Base-by-base conservation (phyloP, 257 asterid genomes). In the Forsythia suspensa region DNA sequence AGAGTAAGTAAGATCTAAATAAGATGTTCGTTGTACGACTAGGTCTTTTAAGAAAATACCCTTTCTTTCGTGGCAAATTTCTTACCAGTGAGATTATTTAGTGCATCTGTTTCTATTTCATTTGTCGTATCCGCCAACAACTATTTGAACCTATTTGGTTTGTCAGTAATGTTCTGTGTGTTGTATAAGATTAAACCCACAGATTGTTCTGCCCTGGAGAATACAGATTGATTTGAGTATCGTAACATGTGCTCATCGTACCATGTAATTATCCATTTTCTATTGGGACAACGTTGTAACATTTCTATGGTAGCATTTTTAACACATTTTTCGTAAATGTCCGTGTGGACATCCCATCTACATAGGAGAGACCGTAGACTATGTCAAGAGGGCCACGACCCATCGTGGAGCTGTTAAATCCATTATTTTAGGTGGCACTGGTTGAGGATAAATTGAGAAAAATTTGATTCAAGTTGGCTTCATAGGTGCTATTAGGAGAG, bases 221-320 rank as follows among this genome's bases (percentile, higher is more conserved):
- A 65, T 9, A 76, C 13, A 5, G 63, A 6, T 65, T 10, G 18
- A 34, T 77, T 43, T 5, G 80, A 77, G 42, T 44, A 77, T 18
- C 74, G 80, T 52, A 77, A 48, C 75, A 77, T 7, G 46, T 75
- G 46, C 4, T 66, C 18, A 18, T 77, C 69, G 55, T 77, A 77
- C 68, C 70, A 69, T 2, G 38, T 36, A 8, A 9, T 16, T 8
- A 61, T 39, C 1, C 1, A 13, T 40, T 38, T 46, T n/a, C n/a
- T 2, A 3, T 10, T 7, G 42, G 71, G 76, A 36, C 81, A 77
- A 5, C 15, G 16, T 24, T 3, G 37, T 39, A 69, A 7, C 2
- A 77, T 70, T 3, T 77, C 59, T 3, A 10, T 18, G 5, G 41
- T 20, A 20, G 76, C 81, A 5, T 21, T 40, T 18, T 7, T 8